These are phyloP conservation scores for Ottelia alismoides DNA, from an alignment of 106 monocot species.

Conservation along the genomic window DNA sequence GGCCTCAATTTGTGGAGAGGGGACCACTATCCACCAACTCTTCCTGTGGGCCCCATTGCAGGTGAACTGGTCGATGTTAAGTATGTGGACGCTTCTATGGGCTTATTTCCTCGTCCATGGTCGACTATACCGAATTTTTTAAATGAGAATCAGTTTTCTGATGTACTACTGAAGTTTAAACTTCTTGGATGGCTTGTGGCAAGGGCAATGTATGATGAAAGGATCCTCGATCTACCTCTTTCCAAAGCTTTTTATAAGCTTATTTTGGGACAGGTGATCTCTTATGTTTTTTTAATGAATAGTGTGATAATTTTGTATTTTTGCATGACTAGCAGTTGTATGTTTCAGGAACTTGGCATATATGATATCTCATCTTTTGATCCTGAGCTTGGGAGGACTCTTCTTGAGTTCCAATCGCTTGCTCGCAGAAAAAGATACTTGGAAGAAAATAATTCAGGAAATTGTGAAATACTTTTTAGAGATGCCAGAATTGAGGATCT, in stretches of 20 bases:
- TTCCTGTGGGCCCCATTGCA: no score
- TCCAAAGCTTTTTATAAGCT: conserved; percentile 81
- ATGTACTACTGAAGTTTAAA: conserved; percentile 37
- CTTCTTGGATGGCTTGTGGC: conserved; percentile 77
- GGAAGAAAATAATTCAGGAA: conserved; percentile 11
- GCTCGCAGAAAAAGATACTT: conserved; percentile 32
- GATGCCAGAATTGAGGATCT: conserved; percentile 60
- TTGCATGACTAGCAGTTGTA: no score
- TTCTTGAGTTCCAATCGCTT: conserved; percentile 74
- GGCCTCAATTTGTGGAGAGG: conserved; percentile 76
- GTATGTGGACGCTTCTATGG: conserved; percentile 36
- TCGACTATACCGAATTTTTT: conserved; percentile 10
- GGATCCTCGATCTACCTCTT: conserved; percentile 73
- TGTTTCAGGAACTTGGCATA: conserved; percentile 60
- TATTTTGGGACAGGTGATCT: conserved; percentile 59
- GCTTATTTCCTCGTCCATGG: conserved; percentile 88
- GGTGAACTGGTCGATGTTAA: background rate
- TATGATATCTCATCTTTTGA: conserved; percentile 83
- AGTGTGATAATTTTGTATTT: no score
- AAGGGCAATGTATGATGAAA: conserved; percentile 69
- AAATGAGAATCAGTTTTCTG: conserved; percentile 25
- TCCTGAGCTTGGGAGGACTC: conserved; percentile 56
- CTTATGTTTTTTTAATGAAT: background rate
- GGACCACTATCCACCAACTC: conserved; percentile 23
- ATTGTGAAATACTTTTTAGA: conserved; percentile 34